Conservation (phyloP, 2,329 filamentous ascomycete genomes). For the Tympanopsis confertula region DNA sequence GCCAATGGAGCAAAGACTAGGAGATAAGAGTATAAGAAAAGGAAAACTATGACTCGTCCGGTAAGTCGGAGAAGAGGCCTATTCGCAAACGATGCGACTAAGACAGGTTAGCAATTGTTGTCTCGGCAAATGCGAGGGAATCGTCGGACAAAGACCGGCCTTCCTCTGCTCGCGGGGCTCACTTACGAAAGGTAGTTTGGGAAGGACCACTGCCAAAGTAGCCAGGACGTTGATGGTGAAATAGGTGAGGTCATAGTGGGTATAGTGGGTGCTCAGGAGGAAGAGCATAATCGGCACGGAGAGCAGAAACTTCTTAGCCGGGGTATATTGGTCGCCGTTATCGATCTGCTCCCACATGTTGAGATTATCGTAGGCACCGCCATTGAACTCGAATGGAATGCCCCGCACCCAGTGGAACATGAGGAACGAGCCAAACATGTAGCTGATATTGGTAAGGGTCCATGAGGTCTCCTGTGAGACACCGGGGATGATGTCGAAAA, state of each 20-base stretch:
- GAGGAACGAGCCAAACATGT: conserved; percentile 97
- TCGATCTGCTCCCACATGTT: conserved; percentile 99
- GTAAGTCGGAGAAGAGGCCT: background rate
- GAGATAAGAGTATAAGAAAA: background rate
- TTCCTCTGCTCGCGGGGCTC: too few species aligned
- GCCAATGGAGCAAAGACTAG: too few species aligned
- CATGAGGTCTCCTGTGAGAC: conserved; percentile 97
- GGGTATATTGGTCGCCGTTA: conserved; percentile 96
- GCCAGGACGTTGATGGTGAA: conserved; percentile 96
- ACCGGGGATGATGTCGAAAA: conserved; percentile 92
- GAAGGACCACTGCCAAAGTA: conserved; percentile 83
- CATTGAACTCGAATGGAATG: conserved; percentile 97
- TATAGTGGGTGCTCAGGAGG: conserved; percentile 95
- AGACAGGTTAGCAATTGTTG: background rate
- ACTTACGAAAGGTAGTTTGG: conserved; percentile 88
- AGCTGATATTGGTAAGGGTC: conserved; percentile 97
- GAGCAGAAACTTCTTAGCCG: conserved; percentile 94
- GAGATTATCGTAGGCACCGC: conserved; percentile 94
- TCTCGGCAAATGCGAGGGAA: background rate
- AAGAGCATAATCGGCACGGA: conserved; percentile 91
- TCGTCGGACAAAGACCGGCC: background rate
- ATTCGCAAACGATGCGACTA: conserved; percentile 1
- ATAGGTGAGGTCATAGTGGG: conserved; percentile 92
- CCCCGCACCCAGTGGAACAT: conserved; percentile 99
- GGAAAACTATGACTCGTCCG: background rate